A percentile compares a stretch with the other conserved stretches of the same genome.
Evolutionary conservation across 2,329 filamentous ascomycete species (phyloP).

Genomic region (Pseudopyricularia cyperi): DNA sequence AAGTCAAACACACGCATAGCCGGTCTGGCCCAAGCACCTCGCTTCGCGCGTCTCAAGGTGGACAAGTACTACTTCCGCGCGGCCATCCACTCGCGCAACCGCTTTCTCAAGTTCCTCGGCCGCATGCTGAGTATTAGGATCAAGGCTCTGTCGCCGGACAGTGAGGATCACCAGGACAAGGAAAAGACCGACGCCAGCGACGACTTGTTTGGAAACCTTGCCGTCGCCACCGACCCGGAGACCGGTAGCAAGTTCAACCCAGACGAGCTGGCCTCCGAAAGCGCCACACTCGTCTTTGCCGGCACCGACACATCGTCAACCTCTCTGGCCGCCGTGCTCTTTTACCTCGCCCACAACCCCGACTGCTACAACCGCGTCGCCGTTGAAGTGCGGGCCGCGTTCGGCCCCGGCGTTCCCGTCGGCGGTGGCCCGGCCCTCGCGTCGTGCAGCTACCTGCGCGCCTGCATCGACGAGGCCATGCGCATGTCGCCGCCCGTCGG

Average conservation of each 20-base stretch:
- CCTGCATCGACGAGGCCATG: constrained; percentile 54
- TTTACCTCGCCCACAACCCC: constrained; percentile 47
- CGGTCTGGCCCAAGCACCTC: constrained; percentile 61
- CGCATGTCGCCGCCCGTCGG: constrained; percentile 48
- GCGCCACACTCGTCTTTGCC: constrained; percentile 43
- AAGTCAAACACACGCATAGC: neutral
- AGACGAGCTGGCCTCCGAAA: constrained; percentile 35
- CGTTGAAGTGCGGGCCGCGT: constrained; percentile 37
- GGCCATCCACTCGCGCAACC: constrained; percentile 51
- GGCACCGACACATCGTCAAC: constrained; percentile 62
- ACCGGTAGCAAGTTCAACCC: constrained; percentile 53
- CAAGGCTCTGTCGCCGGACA: neutral
- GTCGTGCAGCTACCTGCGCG: constrained; percentile 39
- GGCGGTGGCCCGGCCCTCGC: constrained; percentile 33
- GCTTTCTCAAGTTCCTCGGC: constrained; percentile 60
- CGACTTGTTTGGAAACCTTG: constrained; percentile 65
- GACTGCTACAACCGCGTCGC: constrained; percentile 30
- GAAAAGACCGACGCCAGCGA: constrained; percentile 49
- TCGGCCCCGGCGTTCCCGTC: constrained; percentile 40
- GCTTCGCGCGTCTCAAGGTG: constrained; percentile 48
- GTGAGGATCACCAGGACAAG: constrained; percentile 40
- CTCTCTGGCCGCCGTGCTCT: constrained; percentile 48
- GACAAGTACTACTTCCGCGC: constrained; percentile 56
- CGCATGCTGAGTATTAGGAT: constrained; percentile 33
- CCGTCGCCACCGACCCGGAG: constrained; percentile 58